These are phyloP conservation scores for Corylus americana DNA, from an alignment of 306 rosid genomes.

Conservation along the genomic window DNA sequence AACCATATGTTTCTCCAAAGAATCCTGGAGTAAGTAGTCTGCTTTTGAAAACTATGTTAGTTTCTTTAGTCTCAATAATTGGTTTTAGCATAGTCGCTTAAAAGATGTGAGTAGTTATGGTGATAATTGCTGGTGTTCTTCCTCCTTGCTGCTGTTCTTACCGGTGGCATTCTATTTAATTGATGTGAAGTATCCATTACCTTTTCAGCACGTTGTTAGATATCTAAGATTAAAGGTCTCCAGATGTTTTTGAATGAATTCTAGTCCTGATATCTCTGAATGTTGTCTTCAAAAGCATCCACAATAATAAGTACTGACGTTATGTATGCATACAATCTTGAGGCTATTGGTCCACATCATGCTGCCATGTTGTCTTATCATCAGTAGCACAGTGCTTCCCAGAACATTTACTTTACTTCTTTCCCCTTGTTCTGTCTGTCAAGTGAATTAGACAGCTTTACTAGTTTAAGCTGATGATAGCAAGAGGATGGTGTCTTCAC, in stretches of 20 bases:
- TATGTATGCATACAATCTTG: background rate
- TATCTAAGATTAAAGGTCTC: background rate
- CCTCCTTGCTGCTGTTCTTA: background rate
- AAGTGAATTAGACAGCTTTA: background rate
- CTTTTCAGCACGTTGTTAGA: background rate
- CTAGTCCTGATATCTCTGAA: background rate
- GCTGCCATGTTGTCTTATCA: background rate
- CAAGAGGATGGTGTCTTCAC: background rate
- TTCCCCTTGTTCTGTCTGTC: background rate
- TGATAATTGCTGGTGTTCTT: background rate
- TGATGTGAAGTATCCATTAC: background rate
- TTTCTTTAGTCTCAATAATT: background rate
- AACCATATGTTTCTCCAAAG: constrained; percentile 54
- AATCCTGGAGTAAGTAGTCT: constrained; percentile 69
- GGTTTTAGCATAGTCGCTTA: background rate
- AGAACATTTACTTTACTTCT: background rate
- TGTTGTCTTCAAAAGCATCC: background rate
- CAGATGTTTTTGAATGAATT: background rate
- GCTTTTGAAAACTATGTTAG: background rate
- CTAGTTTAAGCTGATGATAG: background rate
- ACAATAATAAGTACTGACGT: background rate
- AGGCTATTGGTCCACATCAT: background rate
- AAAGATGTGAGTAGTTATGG: background rate
- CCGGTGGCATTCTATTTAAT: background rate
- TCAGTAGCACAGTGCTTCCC: background rate